Percentiles rank a stretch among this genome's conserved stretches.
phyloP scores from a whole-genome alignment of 148 eudicot species.

The Chenopodium suecicum region DNA sequence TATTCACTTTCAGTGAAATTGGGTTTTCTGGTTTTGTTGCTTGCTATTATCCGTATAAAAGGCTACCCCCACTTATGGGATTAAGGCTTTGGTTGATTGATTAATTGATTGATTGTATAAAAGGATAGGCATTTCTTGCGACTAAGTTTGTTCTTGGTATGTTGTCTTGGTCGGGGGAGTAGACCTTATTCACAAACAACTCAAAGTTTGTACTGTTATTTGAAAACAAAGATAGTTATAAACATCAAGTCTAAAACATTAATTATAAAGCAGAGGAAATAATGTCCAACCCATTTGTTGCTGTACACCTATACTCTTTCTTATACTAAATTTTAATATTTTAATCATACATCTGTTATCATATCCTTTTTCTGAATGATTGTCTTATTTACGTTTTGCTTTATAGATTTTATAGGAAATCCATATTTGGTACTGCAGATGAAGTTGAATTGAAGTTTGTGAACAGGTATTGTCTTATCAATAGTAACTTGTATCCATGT shows the following conservation, averaged over 20 bases:
- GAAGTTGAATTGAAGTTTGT: constrained; percentile 88
- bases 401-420: constrained; percentile 70
- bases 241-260: not conserved
- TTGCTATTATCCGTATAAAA: not conserved
- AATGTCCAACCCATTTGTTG: not conserved
- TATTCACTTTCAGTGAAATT: not conserved
- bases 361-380: not conserved
- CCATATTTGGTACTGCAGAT: constrained; percentile 88
- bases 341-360: not conserved
- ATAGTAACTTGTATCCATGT: not conserved
- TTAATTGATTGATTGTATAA: not conserved
- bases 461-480: constrained; percentile 54
- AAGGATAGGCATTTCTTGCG: not conserved
- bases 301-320: not conserved
- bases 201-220: not conserved
- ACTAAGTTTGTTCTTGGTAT: not conserved
- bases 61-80: too few species aligned
- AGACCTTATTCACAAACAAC: not conserved
- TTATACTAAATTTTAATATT: not conserved
- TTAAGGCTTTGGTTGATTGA: too few species aligned
- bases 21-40: not conserved
- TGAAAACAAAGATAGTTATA: not conserved
- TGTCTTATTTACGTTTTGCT: constrained; percentile 1
- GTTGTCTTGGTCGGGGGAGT: not conserved
- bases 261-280: not conserved